Percentiles rank a stretch among this genome's conserved stretches.
Evolutionary conservation across 208 protist genomes (phyloP).

Genomic region (Eutreptiella sp.): DNA sequence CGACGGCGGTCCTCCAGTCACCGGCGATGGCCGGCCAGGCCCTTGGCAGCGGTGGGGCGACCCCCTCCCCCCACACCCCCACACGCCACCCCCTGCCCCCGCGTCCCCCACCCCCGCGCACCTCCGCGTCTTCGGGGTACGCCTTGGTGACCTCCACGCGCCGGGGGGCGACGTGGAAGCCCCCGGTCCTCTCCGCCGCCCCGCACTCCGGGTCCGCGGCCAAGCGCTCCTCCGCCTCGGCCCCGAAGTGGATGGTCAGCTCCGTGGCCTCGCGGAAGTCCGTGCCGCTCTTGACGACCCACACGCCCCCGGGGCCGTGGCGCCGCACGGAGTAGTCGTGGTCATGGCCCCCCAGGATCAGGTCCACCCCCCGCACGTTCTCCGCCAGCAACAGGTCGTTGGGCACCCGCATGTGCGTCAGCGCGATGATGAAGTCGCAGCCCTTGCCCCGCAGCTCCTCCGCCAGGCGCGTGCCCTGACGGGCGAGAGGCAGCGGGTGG

Average conservation of each 20-base stretch:
- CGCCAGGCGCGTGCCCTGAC: no score
- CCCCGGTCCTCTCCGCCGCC: no score
- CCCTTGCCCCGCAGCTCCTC: not conserved
- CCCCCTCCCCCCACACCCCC: no score
- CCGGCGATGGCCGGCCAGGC: no score
- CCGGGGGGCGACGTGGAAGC: no score
- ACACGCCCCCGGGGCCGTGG: not conserved
- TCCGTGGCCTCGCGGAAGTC: conserved; percentile 3
- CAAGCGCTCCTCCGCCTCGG: not conserved
- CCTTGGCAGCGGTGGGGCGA: no score
- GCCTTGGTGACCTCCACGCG: conserved; percentile 4
- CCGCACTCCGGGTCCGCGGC: not conserved
- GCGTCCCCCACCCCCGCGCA: no score
- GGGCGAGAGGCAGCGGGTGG: no score
- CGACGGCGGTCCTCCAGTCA: no score
- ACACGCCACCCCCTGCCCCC: no score
- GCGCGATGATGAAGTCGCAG: conserved; percentile 8
- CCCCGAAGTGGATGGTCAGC: not conserved
- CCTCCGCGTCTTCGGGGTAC: not conserved
- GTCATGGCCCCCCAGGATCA: conserved; percentile 22
- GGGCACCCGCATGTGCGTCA: conserved; percentile 18
- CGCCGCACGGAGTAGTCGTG: conserved; percentile 19
- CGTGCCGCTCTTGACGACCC: not conserved
- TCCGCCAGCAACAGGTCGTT: conserved; percentile 13
- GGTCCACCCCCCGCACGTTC: not conserved